phyloP scores from a whole-genome alignment of 805 yeast species.

The Candida methanosorbosa region DNA sequence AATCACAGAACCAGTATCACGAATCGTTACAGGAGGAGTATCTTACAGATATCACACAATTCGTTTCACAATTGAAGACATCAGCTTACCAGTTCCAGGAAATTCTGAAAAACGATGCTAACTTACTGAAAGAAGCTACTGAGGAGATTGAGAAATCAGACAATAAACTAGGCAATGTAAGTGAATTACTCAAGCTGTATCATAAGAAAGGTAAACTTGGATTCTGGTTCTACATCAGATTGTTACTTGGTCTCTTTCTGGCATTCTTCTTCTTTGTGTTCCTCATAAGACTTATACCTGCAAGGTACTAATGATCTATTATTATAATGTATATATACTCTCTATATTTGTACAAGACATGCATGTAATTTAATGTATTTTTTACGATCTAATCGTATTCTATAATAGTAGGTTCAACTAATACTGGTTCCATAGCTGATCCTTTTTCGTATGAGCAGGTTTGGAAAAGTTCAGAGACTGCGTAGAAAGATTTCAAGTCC shows the following conservation, averaged over 20 bases:
- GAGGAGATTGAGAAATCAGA: constrained; percentile 23
- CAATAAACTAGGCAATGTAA: constrained; percentile 20
- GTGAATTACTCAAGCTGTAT: constrained; percentile 16
- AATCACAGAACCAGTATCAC: constrained; percentile 20
- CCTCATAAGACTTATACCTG: constrained; percentile 22
- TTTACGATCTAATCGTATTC: too few species aligned
- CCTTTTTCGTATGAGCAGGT: constrained; percentile 19
- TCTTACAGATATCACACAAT: constrained; percentile 21
- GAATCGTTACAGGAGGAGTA: constrained; percentile 24
- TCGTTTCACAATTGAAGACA: constrained; percentile 20
- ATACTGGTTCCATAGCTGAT: constrained; percentile 12
- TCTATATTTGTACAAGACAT: too few species aligned
- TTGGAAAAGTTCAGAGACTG: constrained; percentile 6
- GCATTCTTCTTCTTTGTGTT: constrained; percentile 18
- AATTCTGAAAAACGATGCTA: constrained; percentile 22
- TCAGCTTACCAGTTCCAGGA: constrained; percentile 26
- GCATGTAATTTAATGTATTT: too few species aligned
- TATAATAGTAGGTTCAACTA: constrained; percentile 12
- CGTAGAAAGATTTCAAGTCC: constrained; percentile 10
- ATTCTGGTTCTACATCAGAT: constrained; percentile 23
- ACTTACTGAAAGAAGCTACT: constrained; percentile 22
- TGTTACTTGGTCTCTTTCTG: constrained; percentile 13
- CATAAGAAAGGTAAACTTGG: constrained; percentile 25
- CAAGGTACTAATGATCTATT: too few species aligned
- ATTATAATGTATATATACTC: too few species aligned